Conservation (phyloP, 306 rosid genomes). For the Vicia faba region DNA sequence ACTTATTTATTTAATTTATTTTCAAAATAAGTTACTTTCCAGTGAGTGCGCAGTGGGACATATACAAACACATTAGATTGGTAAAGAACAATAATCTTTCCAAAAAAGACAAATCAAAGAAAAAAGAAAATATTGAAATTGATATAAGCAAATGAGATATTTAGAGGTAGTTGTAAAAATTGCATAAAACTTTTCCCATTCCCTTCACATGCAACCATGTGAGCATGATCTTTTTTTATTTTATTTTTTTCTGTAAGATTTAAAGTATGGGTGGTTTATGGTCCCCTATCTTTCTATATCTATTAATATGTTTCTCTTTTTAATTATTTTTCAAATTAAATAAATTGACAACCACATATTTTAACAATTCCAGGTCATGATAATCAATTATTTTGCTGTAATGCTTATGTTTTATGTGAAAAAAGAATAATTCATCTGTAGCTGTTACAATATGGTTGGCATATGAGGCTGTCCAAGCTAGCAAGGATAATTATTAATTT, state of each 20-base stretch:
- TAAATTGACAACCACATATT: constrained; percentile 17
- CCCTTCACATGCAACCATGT: constrained; percentile 92
- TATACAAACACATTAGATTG: constrained; percentile 53
- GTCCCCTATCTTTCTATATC: constrained; percentile 73
- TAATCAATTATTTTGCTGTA: constrained; percentile 45
- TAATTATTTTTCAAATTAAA: constrained; percentile 31
- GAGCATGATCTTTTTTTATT: constrained; percentile 57
- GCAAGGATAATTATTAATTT: not conserved
- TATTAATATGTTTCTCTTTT: constrained; percentile 35
- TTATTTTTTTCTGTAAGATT: constrained; percentile 63
- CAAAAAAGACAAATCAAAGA: constrained; percentile 38
- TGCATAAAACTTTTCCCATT: constrained; percentile 44
- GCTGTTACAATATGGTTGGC: constrained; percentile 34
- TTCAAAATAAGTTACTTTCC: constrained; percentile 60
- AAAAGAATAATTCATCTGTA: constrained; percentile 34
- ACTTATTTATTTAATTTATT: not conserved
- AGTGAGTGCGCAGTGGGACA: constrained; percentile 85
- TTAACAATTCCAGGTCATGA: constrained; percentile 40
- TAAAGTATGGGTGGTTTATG: constrained; percentile 94
- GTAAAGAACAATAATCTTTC: constrained; percentile 46
- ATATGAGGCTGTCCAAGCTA: constrained; percentile 36
- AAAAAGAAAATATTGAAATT: constrained; percentile 26
- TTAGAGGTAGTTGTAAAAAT: constrained; percentile 34
- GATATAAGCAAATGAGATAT: constrained; percentile 18
- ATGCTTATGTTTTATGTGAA: constrained; percentile 33